Evolutionary conservation across 495 filamentous ascomycete genomes (phyloP), one percentile per base, ranked within the genome.

Genomic region (Penicillium chermesinum): DNA sequence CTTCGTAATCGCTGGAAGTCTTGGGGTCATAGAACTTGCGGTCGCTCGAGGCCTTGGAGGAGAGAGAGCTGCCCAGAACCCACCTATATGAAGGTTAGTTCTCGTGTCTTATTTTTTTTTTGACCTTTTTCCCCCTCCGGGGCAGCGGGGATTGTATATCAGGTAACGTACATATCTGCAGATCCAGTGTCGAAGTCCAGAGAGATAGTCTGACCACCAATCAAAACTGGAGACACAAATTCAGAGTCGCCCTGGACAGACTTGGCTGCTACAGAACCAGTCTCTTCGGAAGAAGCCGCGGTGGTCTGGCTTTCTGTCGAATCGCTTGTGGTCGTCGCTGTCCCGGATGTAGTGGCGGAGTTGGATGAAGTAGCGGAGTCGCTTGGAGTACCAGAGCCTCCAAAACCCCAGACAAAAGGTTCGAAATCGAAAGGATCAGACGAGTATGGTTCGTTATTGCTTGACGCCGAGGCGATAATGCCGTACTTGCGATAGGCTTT

Each of bases 151-250:
- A n/a, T n/a, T n/a, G n/a, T n/a, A n/a, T n/a, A n/a, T n/a, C n/a
- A n/a, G n/a, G n/a, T n/a, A 30, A 79, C 85, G 67, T 81, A 89
- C 69, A 95, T 70, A 63, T 93, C 88, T 13, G 88, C 79, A 4
- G 85, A 89, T 44, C 89, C 89, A 14, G 87, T 87, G 63, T 95
- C 89, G 62, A 95, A 88, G 56, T 90, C 80, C 60, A 95, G 71
- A 51, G 82, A 80, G 46, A 93, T 50, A 5, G 71, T 79, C 62
- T 91, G 86, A 1, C 82, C 84, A 36, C 88, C 89, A 57, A 95
- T 80, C 5, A 58, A 73, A 25, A 90, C 83, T 0, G 83, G 81
- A 13, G 82, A 78, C 12, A 91, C 71, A 55, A 88, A 95, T 44
- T 88, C 81, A 16, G 77, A 71, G 45, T 85, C 84, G 39, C 79